phyloP scores from a whole-genome alignment of 2,329 filamentous ascomycete species.

The Apiospora rasikravindrae region DNA sequence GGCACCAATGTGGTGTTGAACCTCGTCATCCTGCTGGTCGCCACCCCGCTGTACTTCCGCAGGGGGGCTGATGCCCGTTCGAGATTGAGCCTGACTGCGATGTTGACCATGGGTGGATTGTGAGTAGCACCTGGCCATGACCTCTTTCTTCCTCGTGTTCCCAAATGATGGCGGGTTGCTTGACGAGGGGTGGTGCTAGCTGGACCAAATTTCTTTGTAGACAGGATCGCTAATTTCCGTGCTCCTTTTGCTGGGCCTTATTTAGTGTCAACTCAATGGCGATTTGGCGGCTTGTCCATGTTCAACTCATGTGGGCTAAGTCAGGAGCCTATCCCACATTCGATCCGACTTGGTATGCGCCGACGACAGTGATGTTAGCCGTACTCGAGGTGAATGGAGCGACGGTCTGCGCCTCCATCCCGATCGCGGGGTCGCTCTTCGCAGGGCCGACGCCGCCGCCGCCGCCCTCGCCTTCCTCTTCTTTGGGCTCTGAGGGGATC shows the following conservation, averaged over 20 bases:
- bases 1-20: slow-evolving; percentile 29
- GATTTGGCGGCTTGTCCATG: slow-evolving; percentile 37
- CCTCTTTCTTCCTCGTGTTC: background rate
- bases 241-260: background rate
- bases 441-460: slow-evolving; percentile 33
- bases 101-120: slow-evolving; percentile 29
- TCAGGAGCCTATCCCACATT: slow-evolving; percentile 35
- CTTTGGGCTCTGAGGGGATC: slow-evolving; percentile 33
- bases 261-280: slow-evolving; percentile 31
- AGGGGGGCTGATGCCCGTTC: slow-evolving; percentile 17
- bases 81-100: slow-evolving; percentile 23
- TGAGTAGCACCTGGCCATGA: slow-evolving; percentile 21
- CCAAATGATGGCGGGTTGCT: background rate
- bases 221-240: background rate
- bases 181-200: background rate
- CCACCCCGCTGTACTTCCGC: slow-evolving; percentile 27
- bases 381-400: slow-evolving; percentile 29
- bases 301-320: slow-evolving; percentile 25
- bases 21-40: slow-evolving; percentile 28
- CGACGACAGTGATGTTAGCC: slow-evolving; percentile 31
- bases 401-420: slow-evolving; percentile 37
- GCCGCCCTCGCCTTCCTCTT: slow-evolving; percentile 39
- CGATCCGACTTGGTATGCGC: slow-evolving; percentile 39
- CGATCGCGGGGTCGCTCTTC: slow-evolving; percentile 37
- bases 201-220: background rate